Conservation (phyloP, 139 green algal genomes). For the Nannochloris sp. region DNA sequence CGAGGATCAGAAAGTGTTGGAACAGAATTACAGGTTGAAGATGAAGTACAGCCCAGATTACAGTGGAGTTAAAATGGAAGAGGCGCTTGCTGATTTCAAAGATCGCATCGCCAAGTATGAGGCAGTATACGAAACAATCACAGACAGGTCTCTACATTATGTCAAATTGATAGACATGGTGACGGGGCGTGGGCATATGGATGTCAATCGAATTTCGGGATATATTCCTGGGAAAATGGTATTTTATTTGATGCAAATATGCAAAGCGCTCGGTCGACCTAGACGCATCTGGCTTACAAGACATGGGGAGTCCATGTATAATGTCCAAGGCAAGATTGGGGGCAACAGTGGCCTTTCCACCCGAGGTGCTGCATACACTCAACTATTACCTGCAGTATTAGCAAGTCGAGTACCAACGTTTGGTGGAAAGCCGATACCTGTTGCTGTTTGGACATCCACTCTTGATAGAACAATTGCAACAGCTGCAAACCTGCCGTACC, state of each 20-base stretch:
- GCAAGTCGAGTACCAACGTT: conserved; percentile 42
- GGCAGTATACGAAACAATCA: conserved; percentile 86
- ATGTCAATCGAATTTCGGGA: conserved; percentile 94
- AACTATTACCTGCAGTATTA: conserved; percentile 58
- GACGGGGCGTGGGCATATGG: conserved; percentile 68
- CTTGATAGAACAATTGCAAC: conserved; percentile 88
- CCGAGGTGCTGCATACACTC: conserved; percentile 66
- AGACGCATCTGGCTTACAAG: conserved; percentile 78
- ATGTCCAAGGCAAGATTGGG: conserved; percentile 63
- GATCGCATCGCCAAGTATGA: conserved; percentile 79
- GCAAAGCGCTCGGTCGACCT: conserved; percentile 32
- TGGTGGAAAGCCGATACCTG: conserved; percentile 41
- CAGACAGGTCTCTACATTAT: conserved; percentile 79
- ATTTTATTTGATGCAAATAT: conserved; percentile 89
- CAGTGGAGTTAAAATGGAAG: conserved; percentile 44
- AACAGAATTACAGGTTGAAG: conserved; percentile 88
- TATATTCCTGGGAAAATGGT: conserved; percentile 94
- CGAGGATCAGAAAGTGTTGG: conserved; percentile 68
- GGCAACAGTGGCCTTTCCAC: conserved; percentile 60
- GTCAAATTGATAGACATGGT: conserved; percentile 97
- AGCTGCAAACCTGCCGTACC: conserved; percentile 64
- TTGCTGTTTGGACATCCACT: conserved; percentile 92
- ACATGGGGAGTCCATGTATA: conserved; percentile 82
- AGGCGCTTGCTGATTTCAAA: conserved; percentile 68
- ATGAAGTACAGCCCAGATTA: conserved; percentile 85